phyloP scores from a whole-genome alignment of 2,329 filamentous ascomycete species.

The Phyllosticta paracitricarpa region DNA sequence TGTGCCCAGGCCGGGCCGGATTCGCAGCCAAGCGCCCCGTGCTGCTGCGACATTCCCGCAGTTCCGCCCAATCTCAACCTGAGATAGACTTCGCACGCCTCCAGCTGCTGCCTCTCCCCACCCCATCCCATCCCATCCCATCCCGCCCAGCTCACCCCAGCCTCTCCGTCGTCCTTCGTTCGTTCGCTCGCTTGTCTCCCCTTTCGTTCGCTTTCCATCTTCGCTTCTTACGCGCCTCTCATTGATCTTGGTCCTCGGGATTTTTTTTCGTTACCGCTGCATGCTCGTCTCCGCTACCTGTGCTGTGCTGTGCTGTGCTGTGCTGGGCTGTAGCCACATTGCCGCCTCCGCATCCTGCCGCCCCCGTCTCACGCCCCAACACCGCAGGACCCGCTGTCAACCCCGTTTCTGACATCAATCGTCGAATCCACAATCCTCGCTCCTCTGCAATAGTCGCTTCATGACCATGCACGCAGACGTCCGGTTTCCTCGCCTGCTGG shows the following conservation, averaged over 20 bases:
- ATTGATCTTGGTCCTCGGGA: not conserved
- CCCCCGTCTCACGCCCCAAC: no score
- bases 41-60: no score
- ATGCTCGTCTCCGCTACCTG: not conserved
- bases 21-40: no score
- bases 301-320: no score
- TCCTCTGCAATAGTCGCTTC: not conserved
- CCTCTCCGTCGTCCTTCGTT: not conserved
- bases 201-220: not conserved
- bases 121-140: not conserved
- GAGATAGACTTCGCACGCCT: no score
- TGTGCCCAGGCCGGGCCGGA: no score
- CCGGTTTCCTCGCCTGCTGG: constrained; percentile 33
- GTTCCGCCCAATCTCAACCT: no score
- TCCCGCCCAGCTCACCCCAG: not conserved
- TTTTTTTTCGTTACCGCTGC: not conserved
- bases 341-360: not conserved
- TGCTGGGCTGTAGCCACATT: not conserved
- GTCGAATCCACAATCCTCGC: not conserved
- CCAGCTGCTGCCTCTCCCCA: no score
- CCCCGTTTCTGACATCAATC: constrained; percentile 2
- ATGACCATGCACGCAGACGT: constrained; percentile 29
- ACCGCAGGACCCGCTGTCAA: not conserved
- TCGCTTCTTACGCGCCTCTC: not conserved
- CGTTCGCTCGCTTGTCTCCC: not conserved